Conservation (phyloP, 805 yeast species). For the Kodamaea kakaduensis region DNA sequence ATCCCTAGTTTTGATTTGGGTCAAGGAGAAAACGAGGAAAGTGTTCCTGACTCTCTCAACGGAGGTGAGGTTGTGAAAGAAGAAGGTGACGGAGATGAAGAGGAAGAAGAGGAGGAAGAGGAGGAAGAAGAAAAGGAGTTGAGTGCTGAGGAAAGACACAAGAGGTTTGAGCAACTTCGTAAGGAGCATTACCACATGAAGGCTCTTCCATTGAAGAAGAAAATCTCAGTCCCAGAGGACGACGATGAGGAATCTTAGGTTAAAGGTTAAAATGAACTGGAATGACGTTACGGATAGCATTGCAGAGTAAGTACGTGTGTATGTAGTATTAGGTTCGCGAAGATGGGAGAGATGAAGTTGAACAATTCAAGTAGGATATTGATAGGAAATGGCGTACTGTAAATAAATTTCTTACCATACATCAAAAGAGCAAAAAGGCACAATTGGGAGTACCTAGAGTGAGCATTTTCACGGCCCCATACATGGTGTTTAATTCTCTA, state of each 20-base stretch:
- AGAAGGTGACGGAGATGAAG: slow-evolving; percentile 28
- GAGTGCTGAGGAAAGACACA: slow-evolving; percentile 59
- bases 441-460: too few species aligned
- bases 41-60: slow-evolving; percentile 26
- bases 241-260: slow-evolving; percentile 24
- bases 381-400: too few species aligned
- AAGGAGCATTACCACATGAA: slow-evolving; percentile 72
- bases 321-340: too few species aligned
- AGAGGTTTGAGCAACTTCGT: slow-evolving; percentile 70
- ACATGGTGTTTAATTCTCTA: too few species aligned
- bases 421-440: too few species aligned
- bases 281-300: too few species aligned
- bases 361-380: too few species aligned
- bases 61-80: slow-evolving; percentile 40
- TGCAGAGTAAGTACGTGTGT: too few species aligned
- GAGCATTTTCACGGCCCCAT: too few species aligned
- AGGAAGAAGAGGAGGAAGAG: slow-evolving; percentile 33
- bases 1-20: slow-evolving; percentile 56
- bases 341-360: too few species aligned
- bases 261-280: too few species aligned
- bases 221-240: slow-evolving; percentile 23
- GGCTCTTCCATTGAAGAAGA: slow-evolving; percentile 44
- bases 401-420: too few species aligned
- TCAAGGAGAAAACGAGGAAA: slow-evolving; percentile 44
- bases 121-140: slow-evolving; percentile 36